Conservation (phyloP, 345 rosid species). For the Syzygium oleosum region DNA sequence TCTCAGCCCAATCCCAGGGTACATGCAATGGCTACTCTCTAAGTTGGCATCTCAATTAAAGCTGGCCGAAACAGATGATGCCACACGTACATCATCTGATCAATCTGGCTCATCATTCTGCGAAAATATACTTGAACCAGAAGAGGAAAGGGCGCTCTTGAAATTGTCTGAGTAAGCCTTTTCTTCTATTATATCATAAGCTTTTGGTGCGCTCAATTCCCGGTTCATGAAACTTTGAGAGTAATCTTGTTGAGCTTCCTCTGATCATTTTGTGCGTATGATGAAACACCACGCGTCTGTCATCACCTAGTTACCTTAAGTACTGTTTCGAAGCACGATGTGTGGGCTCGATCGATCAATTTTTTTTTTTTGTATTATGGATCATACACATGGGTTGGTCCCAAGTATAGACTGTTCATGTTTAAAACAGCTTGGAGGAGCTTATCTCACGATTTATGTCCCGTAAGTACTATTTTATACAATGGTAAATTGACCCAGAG, state of each 20-base stretch:
- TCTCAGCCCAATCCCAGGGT: constrained; percentile 91
- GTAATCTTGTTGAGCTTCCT: neutral
- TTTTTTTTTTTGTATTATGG: neutral
- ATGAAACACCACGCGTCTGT: neutral
- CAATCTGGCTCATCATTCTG: constrained; percentile 43
- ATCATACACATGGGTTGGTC: neutral
- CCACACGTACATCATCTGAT: constrained; percentile 20
- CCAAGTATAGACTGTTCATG: neutral
- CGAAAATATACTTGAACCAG: constrained; percentile 70
- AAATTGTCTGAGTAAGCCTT: constrained; percentile 41
- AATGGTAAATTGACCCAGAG: neutral
- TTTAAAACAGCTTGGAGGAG: neutral
- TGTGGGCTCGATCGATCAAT: neutral
- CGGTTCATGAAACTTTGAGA: neutral
- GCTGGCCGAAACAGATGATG: constrained; percentile 39
- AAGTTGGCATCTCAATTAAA: constrained; percentile 74
- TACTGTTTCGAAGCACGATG: neutral
- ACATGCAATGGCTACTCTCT: constrained; percentile 76
- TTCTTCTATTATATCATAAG: neutral
- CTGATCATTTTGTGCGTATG: neutral
- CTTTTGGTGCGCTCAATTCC: neutral
- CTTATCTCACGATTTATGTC: neutral
- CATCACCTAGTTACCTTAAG: neutral
- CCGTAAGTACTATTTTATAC: neutral
- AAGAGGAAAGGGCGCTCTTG: constrained; percentile 74